Percentiles rank a stretch among this genome's conserved stretches.
Conservation (phyloP, 179 eudicot genomes). For the Beta macrorhiza region DNA sequence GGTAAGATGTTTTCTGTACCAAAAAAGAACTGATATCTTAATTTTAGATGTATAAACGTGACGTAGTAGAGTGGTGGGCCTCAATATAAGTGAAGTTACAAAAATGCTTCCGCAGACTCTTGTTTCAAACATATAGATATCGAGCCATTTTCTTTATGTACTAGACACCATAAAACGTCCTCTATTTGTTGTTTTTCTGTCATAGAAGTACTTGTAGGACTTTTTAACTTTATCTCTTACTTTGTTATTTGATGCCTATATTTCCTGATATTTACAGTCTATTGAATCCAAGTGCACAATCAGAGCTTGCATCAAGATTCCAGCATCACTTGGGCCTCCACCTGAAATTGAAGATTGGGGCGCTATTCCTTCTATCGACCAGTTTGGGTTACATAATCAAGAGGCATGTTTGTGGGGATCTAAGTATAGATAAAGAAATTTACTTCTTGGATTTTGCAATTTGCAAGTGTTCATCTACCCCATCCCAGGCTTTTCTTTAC, state of each 20-base stretch:
- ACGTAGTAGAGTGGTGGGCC: too few species aligned
- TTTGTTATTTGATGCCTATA: neutral
- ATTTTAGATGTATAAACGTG: too few species aligned
- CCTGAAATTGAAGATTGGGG: slow-evolving; percentile 79
- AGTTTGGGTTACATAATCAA: slow-evolving; percentile 52
- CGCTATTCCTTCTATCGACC: slow-evolving; percentile 51
- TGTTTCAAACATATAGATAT: too few species aligned
- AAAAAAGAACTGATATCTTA: too few species aligned
- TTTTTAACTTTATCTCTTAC: neutral
- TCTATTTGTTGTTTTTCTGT: neutral
- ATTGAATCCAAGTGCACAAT: slow-evolving; percentile 69
- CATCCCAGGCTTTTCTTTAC: neutral
- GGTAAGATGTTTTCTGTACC: slow-evolving; percentile 30
- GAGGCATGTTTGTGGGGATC: slow-evolving; percentile 43
- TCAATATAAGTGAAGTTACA: too few species aligned
- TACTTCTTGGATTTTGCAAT: neutral
- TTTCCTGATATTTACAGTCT: slow-evolving; percentile 41
- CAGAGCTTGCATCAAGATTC: slow-evolving; percentile 65
- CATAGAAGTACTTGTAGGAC: neutral
- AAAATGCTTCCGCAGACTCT: too few species aligned
- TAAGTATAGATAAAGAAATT: neutral
- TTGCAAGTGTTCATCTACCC: neutral
- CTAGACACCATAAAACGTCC: neutral
- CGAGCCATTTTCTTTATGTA: too few species aligned
- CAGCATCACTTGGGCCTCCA: slow-evolving; percentile 68